Percentiles rank a stretch among this genome's conserved stretches.
Evolutionary conservation across 768 basidiomycete species (phyloP).

Genomic region (Calocera viscosa): DNA sequence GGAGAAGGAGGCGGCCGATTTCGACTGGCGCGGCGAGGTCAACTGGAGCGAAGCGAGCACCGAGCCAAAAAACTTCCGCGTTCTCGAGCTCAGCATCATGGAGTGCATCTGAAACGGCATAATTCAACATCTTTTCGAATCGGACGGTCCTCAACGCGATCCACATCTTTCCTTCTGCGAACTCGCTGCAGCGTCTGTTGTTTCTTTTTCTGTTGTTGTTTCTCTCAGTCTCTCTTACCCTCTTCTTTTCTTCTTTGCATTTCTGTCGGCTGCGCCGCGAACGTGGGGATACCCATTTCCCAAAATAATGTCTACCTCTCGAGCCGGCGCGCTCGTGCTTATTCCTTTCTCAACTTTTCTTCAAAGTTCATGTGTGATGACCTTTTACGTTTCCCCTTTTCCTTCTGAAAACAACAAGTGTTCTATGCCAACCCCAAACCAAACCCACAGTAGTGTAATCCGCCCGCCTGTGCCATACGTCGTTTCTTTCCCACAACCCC

Average conservation of each 20-base stretch:
- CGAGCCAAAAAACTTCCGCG: conserved; percentile 58
- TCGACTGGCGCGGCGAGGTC: conserved; percentile 70
- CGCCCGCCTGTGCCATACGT: neutral
- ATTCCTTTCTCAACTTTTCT: neutral
- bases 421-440: neutral
- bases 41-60: conserved; percentile 74
- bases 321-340: neutral
- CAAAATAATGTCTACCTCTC: neutral
- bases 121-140: neutral
- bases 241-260: neutral
- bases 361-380: neutral
- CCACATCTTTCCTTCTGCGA: neutral
- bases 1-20: conserved; percentile 71
- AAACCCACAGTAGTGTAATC: neutral
- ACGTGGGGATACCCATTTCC: conserved; percentile 5
- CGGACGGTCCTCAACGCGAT: neutral
- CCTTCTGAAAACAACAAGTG: neutral
- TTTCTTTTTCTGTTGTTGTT: neutral
- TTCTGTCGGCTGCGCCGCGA: neutral
- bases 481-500: neutral
- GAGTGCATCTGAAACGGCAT: conserved; percentile 43
- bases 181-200: neutral
- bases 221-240: neutral
- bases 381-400: neutral
- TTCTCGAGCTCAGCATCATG: conserved; percentile 66